Percentiles rank a stretch among this genome's conserved stretches.
These are phyloP conservation scores for Bisporella sp. DNA, from an alignment of 2,329 filamentous ascomycete genomes.

Conservation along the genomic window DNA sequence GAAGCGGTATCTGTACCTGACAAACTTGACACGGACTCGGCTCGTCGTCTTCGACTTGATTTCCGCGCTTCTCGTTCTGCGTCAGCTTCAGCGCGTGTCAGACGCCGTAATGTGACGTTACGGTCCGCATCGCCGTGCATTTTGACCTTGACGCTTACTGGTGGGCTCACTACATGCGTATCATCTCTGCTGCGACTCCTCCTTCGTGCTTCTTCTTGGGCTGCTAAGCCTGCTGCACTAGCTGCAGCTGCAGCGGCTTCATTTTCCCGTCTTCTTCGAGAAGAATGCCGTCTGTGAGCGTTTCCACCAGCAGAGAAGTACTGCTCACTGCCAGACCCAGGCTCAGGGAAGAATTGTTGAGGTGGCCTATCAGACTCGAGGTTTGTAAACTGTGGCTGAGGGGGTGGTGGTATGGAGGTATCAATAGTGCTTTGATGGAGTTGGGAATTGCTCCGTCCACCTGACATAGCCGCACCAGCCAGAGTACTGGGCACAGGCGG, in stretches of 20 bases:
- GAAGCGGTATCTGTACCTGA: slow-evolving; percentile 47
- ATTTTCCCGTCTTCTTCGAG: slow-evolving; percentile 38
- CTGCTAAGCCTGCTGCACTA: slow-evolving; percentile 40
- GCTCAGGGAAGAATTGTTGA: slow-evolving; percentile 35
- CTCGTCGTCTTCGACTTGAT: slow-evolving; percentile 34
- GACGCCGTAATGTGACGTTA: slow-evolving; percentile 53
- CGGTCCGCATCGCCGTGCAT: slow-evolving; percentile 53
- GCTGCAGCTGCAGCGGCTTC: slow-evolving; percentile 36
- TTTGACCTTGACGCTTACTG: slow-evolving; percentile 52
- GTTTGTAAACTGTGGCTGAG: slow-evolving; percentile 32
- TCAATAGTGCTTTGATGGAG: slow-evolving; percentile 27
- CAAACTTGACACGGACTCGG: slow-evolving; percentile 47
- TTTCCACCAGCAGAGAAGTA: slow-evolving; percentile 35
- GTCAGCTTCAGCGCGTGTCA: slow-evolving; percentile 53
- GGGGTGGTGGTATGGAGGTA: slow-evolving; percentile 44
- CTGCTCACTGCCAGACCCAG: slow-evolving; percentile 36
- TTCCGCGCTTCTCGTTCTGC: slow-evolving; percentile 27
- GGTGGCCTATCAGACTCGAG: too few relatives aligned
- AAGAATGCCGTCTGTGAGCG: slow-evolving; percentile 37
- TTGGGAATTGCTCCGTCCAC: background rate
- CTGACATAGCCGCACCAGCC: slow-evolving; percentile 9
- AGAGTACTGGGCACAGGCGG: slow-evolving; percentile 28
- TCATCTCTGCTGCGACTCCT: slow-evolving; percentile 14
- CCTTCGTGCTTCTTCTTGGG: slow-evolving; percentile 35
- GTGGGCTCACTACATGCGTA: slow-evolving; percentile 29